Conservation (phyloP, 2,329 filamentous ascomycete species). For the Beauveria sp. region DNA sequence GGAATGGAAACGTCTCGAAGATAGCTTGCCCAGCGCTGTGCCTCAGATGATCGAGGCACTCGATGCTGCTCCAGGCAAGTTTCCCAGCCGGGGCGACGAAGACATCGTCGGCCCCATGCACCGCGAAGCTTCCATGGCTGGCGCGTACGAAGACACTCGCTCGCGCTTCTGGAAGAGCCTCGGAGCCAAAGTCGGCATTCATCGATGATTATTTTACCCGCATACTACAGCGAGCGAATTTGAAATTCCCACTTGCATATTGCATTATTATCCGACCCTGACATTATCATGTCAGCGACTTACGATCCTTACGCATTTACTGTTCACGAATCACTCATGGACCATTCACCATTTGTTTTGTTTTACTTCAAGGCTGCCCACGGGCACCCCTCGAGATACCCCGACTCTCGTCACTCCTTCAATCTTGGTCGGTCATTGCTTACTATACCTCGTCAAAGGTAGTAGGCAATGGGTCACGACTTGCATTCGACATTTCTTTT, state of each 20-base stretch:
- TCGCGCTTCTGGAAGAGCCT: constrained; percentile 42
- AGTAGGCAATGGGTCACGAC: background rate
- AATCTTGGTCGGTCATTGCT: background rate
- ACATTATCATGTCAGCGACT: constrained; percentile 12
- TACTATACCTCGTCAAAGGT: constrained; percentile 13
- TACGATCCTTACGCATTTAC: constrained; percentile 9
- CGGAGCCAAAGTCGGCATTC: constrained; percentile 36
- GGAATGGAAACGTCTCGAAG: constrained; percentile 41
- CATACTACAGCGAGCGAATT: background rate
- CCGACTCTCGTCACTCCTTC: constrained; percentile 21
- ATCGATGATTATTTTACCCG: constrained; percentile 10
- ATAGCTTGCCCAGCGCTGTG: constrained; percentile 55
- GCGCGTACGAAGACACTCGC: constrained; percentile 36
- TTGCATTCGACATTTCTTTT: background rate
- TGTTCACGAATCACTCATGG: background rate
- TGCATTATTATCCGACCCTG: constrained; percentile 4
- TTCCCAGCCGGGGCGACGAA: constrained; percentile 78
- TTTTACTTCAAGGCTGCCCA: constrained; percentile 2
- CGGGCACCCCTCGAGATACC: constrained; percentile 18
- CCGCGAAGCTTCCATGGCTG: constrained; percentile 46
- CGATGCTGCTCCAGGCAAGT: constrained; percentile 66
- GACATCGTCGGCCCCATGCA: constrained; percentile 94
- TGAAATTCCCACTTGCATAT: background rate
- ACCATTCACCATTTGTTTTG: constrained; percentile 22
- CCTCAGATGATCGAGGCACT: constrained; percentile 60